Conservation (phyloP, 2,329 filamentous ascomycete species). For the Zymoseptoria crescenta region DNA sequence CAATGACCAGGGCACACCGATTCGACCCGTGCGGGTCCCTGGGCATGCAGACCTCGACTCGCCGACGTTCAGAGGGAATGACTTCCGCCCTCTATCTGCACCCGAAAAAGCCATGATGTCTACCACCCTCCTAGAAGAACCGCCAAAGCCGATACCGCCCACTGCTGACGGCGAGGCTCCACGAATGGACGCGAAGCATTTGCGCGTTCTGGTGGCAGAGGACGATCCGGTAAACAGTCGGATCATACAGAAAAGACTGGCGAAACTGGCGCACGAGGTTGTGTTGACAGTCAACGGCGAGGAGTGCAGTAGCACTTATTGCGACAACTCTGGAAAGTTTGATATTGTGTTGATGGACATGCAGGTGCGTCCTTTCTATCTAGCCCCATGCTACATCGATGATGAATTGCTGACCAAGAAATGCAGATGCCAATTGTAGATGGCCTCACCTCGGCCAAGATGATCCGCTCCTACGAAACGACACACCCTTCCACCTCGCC, state of each 20-base stretch:
- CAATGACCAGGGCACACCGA: slow-evolving; percentile 33
- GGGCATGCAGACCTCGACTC: slow-evolving; percentile 22
- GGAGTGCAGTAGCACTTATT: slow-evolving; percentile 67
- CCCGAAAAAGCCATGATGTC: not conserved
- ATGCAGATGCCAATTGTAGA: slow-evolving; percentile 84
- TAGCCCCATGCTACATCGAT: slow-evolving; percentile 8
- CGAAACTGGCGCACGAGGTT: slow-evolving; percentile 66
- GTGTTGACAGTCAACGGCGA: slow-evolving; percentile 72
- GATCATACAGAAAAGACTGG: slow-evolving; percentile 69
- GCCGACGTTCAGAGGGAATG: slow-evolving; percentile 19
- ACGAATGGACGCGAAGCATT: slow-evolving; percentile 31
- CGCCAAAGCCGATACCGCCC: not conserved
- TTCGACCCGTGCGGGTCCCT: slow-evolving; percentile 41
- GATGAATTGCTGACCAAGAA: not conserved
- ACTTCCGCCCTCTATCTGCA: slow-evolving; percentile 1
- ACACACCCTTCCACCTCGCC: slow-evolving; percentile 29
- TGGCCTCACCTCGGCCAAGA: slow-evolving; percentile 70
- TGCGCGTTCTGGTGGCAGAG: slow-evolving; percentile 71
- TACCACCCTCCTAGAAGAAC: not conserved
- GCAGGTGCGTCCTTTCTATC: slow-evolving; percentile 53
- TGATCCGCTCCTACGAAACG: slow-evolving; percentile 69
- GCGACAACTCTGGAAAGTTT: slow-evolving; percentile 54
- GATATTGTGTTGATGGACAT: slow-evolving; percentile 89
- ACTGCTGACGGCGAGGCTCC: slow-evolving; percentile 1
- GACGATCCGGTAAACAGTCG: slow-evolving; percentile 83